phyloP scores from a whole-genome alignment of 805 yeast genomes.

The Pichia eremophila region DNA sequence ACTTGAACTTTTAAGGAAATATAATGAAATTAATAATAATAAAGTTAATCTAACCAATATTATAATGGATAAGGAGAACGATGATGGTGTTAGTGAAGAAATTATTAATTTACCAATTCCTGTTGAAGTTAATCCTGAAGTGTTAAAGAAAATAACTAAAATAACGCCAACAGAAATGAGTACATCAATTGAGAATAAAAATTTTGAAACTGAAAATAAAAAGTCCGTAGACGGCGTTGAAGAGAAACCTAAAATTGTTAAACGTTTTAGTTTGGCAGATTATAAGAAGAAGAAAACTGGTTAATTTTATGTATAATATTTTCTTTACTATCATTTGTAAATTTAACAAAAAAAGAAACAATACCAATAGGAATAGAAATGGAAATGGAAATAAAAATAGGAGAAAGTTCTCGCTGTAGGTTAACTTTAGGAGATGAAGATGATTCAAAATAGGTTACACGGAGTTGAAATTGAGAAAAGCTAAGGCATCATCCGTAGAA shows the following conservation, averaged over 20 bases:
- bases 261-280: slow-evolving; percentile 67
- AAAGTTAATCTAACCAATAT: no score
- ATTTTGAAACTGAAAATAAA: neutral
- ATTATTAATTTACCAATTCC: slow-evolving; percentile 8
- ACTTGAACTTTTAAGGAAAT: slow-evolving; percentile 8
- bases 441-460: no score
- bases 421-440: neutral
- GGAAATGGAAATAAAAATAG: no score
- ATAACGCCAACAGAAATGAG: neutral
- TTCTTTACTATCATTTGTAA: no score
- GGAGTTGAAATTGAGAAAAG: no score
- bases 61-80: neutral
- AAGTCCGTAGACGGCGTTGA: neutral
- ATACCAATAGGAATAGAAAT: no score
- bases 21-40: neutral
- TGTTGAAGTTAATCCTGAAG: slow-evolving; percentile 5
- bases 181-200: neutral
- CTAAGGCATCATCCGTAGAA: no score
- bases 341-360: no score
- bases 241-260: slow-evolving; percentile 31
- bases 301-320: neutral
- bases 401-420: neutral
- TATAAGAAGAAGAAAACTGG: slow-evolving; percentile 42
- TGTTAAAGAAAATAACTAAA: slow-evolving; percentile 1
- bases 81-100: neutral